These are phyloP conservation scores for Hemileia vastatrix DNA, from an alignment of 1,284 basidiomycete species.

Conservation along the genomic window DNA sequence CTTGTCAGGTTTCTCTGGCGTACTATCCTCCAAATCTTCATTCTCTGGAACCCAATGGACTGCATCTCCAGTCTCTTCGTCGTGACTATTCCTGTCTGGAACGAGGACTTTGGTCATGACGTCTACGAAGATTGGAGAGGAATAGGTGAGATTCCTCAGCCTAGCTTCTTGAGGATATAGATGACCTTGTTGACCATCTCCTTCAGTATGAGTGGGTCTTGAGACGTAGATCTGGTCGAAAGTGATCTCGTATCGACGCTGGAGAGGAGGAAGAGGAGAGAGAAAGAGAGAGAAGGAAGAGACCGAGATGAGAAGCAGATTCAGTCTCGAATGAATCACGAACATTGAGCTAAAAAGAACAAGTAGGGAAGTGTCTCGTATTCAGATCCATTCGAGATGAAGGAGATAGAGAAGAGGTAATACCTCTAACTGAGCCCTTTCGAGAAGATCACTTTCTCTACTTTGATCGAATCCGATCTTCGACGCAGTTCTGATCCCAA, in stretches of 20 bases:
- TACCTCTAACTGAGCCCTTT: too few species aligned
- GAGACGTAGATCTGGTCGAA: conserved; percentile 97
- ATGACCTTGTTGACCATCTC: conserved; percentile 82
- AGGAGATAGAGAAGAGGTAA: too few species aligned
- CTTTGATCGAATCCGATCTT: too few species aligned
- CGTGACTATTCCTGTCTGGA: conserved; percentile 57
- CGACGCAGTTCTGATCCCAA: too few species aligned
- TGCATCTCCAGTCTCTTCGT: conserved; percentile 55
- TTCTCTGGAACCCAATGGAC: conserved; percentile 71
- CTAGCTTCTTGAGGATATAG: conserved; percentile 95
- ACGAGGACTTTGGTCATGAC: conserved; percentile 91
- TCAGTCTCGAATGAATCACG: not conserved
- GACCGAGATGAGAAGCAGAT: too few species aligned
- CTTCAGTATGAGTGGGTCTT: conserved; percentile 86
- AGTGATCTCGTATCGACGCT: conserved; percentile 89
- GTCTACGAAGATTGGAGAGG: conserved; percentile 89
- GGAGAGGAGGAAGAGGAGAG: too few species aligned
- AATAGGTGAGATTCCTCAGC: conserved; percentile 85
- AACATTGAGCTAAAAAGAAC: conserved; percentile 17
- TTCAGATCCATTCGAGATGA: not conserved
- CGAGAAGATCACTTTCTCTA: too few species aligned
- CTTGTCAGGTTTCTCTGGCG: conserved; percentile 29
- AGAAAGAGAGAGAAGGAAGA: not conserved
- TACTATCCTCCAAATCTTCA: conserved; percentile 28
- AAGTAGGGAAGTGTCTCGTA: not conserved